Percentiles rank a stretch among this genome's conserved stretches.
These are phyloP conservation scores for Neoscytalidium dimidiatum DNA, from an alignment of 2,329 filamentous ascomycete genomes.

Conservation along the genomic window DNA sequence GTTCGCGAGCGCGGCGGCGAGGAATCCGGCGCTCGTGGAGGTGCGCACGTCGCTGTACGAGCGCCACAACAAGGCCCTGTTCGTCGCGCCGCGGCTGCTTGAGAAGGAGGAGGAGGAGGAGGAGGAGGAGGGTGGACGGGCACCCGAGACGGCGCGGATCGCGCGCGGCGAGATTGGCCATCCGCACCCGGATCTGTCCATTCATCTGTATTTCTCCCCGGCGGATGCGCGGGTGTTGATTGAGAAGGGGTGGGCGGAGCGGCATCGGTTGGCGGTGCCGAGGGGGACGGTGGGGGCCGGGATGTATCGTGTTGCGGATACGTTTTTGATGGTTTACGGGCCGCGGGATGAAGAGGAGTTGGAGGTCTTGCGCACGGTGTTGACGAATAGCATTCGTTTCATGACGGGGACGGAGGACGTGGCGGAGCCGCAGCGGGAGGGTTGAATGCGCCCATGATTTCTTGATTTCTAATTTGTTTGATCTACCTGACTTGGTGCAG, in stretches of 20 bases:
- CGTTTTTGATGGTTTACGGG: slow-evolving; percentile 1
- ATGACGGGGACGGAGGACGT: background rate
- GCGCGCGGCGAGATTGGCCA: background rate
- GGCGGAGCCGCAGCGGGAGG: background rate
- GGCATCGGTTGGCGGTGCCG: background rate
- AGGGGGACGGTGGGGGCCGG: background rate
- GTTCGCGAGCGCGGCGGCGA: background rate
- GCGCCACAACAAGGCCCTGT: background rate
- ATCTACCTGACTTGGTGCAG: too few relatives aligned
- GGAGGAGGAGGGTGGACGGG: background rate
- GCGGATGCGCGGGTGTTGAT: slow-evolving; percentile 4
- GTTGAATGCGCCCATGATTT: background rate
- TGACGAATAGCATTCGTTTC: background rate
- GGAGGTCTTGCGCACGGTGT: background rate
- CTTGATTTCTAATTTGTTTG: too few relatives aligned
- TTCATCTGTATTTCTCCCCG: background rate
- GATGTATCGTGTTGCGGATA: background rate
- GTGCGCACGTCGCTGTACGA: background rate
- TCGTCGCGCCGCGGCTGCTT: background rate
- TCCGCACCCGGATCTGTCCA: background rate
- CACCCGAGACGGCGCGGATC: background rate
- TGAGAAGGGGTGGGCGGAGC: slow-evolving; percentile 9
- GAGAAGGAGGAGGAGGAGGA: background rate
- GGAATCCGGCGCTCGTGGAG: background rate
- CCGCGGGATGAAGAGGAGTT: background rate